These are phyloP conservation scores for Microdochium nivale DNA, from an alignment of 2,329 filamentous ascomycete genomes.

Conservation along the genomic window DNA sequence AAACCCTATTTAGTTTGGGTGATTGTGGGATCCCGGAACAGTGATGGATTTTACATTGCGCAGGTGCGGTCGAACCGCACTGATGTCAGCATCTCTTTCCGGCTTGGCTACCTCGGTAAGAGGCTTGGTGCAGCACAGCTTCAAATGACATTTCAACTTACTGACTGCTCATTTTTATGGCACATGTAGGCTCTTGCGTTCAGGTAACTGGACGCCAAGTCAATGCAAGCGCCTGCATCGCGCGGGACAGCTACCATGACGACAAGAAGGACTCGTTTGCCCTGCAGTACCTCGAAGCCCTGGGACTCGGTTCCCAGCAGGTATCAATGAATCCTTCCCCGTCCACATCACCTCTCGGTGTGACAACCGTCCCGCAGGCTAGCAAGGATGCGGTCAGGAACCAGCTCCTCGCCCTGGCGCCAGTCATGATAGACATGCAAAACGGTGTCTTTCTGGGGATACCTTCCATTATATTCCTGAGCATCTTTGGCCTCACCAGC, in stretches of 20 bases:
- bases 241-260: not conserved
- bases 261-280: not conserved
- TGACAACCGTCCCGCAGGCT: not conserved
- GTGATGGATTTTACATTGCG: not conserved
- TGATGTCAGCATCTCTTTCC: not conserved
- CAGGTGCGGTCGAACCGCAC: not conserved
- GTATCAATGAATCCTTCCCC: not conserved
- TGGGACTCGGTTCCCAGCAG: not conserved
- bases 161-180: not conserved
- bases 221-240: not conserved
- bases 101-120: not conserved
- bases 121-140: not conserved
- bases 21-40: not conserved
- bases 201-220: not conserved
- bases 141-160: not conserved
- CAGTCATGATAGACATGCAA: not conserved
- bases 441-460: not conserved
- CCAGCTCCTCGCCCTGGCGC: not conserved
- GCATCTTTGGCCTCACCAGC: not conserved
- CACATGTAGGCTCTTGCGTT: not conserved
- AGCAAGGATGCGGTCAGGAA: not conserved
- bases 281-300: not conserved
- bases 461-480: not conserved
- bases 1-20: not conserved
- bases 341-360: not conserved